phyloP scores from a whole-genome alignment of 2,329 filamentous ascomycete genomes.

The Penicillium sp. region DNA sequence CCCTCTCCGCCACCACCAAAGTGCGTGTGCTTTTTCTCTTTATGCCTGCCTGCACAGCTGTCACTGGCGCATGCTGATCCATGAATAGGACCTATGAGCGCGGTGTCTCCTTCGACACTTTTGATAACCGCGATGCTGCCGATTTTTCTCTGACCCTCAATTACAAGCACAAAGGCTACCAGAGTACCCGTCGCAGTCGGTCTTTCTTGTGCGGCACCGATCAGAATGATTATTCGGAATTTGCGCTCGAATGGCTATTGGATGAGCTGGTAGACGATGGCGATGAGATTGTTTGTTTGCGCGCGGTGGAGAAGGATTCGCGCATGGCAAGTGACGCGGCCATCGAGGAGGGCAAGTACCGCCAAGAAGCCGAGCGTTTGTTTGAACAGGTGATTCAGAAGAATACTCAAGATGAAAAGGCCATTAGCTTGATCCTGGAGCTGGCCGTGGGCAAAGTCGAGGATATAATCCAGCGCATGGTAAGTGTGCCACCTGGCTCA shows the following conservation, averaged over 20 bases:
- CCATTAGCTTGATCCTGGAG: slow-evolving; percentile 79
- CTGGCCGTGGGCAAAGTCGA: slow-evolving; percentile 86
- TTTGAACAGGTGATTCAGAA: slow-evolving; percentile 72
- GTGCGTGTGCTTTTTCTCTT: slow-evolving; percentile 23
- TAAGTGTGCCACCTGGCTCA: slow-evolving; percentile 45
- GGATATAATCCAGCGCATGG: slow-evolving; percentile 83
- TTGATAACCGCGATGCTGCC: slow-evolving; percentile 59
- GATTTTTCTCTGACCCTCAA: slow-evolving; percentile 77
- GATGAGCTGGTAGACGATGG: slow-evolving; percentile 90
- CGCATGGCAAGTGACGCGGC: slow-evolving; percentile 58
- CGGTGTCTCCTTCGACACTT: slow-evolving; percentile 70
- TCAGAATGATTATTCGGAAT: slow-evolving; percentile 85
- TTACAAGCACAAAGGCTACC: slow-evolving; percentile 79
- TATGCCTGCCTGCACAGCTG: background rate
- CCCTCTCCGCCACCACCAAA: slow-evolving; percentile 40
- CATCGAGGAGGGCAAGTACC: slow-evolving; percentile 64
- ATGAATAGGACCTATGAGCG: slow-evolving; percentile 54
- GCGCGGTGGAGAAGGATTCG: slow-evolving; percentile 78
- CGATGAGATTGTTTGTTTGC: slow-evolving; percentile 84
- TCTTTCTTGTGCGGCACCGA: slow-evolving; percentile 90
- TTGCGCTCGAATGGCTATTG: slow-evolving; percentile 85
- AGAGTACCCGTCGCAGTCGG: slow-evolving; percentile 70
- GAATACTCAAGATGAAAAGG: slow-evolving; percentile 69
- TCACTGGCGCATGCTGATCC: slow-evolving; percentile 5
- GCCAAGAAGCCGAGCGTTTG: slow-evolving; percentile 66